Evolutionary conservation across 1,284 basidiomycete genomes (phyloP).

Genomic region (Sanghuangporus sanghuang): DNA sequence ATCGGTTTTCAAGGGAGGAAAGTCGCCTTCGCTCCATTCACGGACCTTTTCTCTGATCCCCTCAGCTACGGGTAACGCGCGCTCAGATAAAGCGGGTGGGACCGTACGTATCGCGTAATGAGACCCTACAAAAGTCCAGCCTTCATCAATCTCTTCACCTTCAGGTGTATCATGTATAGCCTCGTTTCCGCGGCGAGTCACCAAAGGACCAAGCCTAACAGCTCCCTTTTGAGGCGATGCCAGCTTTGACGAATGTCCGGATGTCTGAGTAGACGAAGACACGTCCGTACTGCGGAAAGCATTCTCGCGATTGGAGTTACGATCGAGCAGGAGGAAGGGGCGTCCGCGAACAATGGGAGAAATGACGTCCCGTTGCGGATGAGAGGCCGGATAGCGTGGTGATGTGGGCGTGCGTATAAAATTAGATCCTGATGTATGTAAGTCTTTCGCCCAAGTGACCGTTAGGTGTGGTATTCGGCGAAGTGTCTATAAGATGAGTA

Average conservation of each 20-base stretch:
- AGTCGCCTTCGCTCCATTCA: conserved; percentile 35
- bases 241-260: not conserved
- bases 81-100: not conserved
- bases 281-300: not conserved
- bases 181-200: conserved; percentile 3
- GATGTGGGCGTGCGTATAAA: conserved; percentile 13
- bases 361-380: not conserved
- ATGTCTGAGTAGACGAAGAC: not conserved
- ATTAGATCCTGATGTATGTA: conserved; percentile 9
- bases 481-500: conserved; percentile 43
- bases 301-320: not conserved
- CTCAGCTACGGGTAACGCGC: not conserved
- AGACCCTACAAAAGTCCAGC: conserved; percentile 14
- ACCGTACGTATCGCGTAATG: conserved; percentile 3
- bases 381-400: conserved; percentile 12
- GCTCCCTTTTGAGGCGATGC: not conserved
- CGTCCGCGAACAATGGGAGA: conserved; percentile 8
- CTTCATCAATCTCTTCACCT: conserved; percentile 3
- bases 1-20: conserved; percentile 29
- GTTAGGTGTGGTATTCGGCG: conserved; percentile 62
- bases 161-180: not conserved
- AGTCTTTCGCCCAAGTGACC: conserved; percentile 71
- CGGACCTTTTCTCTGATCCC: conserved; percentile 11
- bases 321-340: conserved; percentile 6
- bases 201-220: not conserved